These are phyloP conservation scores for Acorus calamus DNA, from an alignment of 106 monocot species.

Conservation along the genomic window DNA sequence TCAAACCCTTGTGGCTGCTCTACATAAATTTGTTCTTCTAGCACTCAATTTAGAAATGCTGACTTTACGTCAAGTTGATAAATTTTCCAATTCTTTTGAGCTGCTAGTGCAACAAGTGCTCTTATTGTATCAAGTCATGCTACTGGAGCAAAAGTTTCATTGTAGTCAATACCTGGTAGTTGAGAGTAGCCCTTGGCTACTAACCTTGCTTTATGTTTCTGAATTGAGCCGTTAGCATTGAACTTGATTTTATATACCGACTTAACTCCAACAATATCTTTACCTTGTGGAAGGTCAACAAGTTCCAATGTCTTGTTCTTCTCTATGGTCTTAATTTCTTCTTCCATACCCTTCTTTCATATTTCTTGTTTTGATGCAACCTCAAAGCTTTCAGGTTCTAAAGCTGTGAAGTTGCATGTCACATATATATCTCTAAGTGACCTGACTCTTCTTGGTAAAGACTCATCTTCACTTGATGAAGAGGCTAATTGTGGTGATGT, in stretches of 20 bases:
- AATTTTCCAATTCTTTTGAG: constrained; percentile 7
- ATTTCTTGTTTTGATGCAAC: background rate
- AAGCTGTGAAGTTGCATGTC: background rate
- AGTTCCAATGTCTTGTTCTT: constrained; percentile 3
- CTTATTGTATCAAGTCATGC: constrained; percentile 2
- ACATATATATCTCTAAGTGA: no score
- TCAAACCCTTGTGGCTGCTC: constrained; percentile 3
- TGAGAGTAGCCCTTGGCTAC: constrained; percentile 3
- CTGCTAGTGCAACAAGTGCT: constrained; percentile 5
- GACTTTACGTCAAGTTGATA: constrained; percentile 13
- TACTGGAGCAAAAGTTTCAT: background rate
- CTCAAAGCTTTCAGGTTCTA: background rate
- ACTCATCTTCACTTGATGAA: no score
- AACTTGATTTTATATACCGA: constrained; percentile 5
- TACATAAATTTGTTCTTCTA: constrained; percentile 5
- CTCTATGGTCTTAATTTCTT: constrained; percentile 1
- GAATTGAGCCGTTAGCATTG: background rate
- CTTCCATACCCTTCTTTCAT: background rate
- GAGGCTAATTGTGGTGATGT: no score
- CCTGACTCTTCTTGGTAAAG: no score
- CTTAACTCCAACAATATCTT: constrained; percentile 3
- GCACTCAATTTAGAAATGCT: constrained; percentile 6
- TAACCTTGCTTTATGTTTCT: constrained; percentile 4
- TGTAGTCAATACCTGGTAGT: constrained; percentile 5
- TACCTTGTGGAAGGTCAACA: background rate